Percentiles rank a stretch among this genome's conserved stretches.
phyloP scores from a whole-genome alignment of 352 stramenopile species.

The Globisporangium okanoganense region DNA sequence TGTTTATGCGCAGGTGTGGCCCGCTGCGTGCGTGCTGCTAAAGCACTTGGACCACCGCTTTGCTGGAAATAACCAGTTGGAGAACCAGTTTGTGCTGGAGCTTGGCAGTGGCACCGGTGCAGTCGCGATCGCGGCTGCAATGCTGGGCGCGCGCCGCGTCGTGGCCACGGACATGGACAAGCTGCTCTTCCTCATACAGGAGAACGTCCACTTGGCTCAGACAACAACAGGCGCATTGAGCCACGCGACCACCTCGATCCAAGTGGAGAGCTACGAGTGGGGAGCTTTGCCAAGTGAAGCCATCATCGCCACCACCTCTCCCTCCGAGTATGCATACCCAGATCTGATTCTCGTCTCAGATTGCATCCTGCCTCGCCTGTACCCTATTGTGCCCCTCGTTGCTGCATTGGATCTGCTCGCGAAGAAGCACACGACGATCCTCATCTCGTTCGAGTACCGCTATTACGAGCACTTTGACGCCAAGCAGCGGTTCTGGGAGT shows the following conservation, averaged over 20 bases:
- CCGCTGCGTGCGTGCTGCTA: constrained; percentile 72
- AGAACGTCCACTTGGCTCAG: constrained; percentile 74
- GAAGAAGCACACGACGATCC: constrained; percentile 38
- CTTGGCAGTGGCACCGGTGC: constrained; percentile 91
- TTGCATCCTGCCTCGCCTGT: constrained; percentile 95
- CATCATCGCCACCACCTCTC: constrained; percentile 22
- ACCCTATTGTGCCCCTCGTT: constrained; percentile 94
- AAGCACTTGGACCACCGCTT: constrained; percentile 76
- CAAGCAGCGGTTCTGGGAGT: constrained; percentile 72
- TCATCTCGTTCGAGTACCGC: constrained; percentile 88
- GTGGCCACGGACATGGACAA: constrained; percentile 90
- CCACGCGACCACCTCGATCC: constrained; percentile 17
- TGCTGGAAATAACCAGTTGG: constrained; percentile 8
- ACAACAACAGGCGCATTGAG: constrained; percentile 16
- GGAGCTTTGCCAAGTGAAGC: constrained; percentile 37
- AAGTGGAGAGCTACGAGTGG: constrained; percentile 90
- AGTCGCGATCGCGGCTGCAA: constrained; percentile 84
- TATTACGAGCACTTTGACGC: constrained; percentile 82
- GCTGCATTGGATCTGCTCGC: constrained; percentile 79
- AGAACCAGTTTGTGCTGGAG: constrained; percentile 76
- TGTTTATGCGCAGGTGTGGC: constrained; percentile 46
- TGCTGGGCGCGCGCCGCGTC: constrained; percentile 80
- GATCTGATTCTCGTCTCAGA: constrained; percentile 92
- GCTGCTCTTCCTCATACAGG: constrained; percentile 85
- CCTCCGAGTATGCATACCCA: constrained; percentile 21